Conservation (phyloP, 1,139 yeast genomes). For the Dujonia santamariae region DNA sequence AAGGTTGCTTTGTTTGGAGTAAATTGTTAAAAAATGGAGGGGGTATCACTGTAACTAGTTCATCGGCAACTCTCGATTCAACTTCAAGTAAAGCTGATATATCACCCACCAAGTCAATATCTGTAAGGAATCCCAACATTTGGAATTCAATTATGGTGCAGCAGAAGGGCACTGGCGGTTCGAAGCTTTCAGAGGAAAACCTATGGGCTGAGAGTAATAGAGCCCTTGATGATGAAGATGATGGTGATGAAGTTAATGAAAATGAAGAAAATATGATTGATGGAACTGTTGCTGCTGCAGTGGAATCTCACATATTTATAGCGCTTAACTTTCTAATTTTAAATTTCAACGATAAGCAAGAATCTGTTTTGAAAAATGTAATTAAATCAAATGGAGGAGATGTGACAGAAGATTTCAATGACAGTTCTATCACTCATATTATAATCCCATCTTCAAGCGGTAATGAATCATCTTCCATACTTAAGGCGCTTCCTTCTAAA, state of each 20-base stretch:
- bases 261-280: constrained; percentile 3
- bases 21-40: too few relatives aligned
- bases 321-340: constrained; percentile 34
- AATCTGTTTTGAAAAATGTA: constrained; percentile 29
- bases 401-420: constrained; percentile 18
- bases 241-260: constrained; percentile 1
- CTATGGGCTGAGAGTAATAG: constrained; percentile 29
- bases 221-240: constrained; percentile 8
- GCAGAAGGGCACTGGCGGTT: constrained; percentile 14
- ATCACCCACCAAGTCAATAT: neutral
- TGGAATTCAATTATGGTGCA: constrained; percentile 54
- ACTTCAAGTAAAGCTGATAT: neutral
- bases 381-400: constrained; percentile 45
- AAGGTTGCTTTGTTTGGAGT: constrained; percentile 54
- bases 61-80: too few relatives aligned
- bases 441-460: constrained; percentile 41
- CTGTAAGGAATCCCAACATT: constrained; percentile 20
- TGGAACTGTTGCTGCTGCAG: neutral
- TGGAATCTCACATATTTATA: constrained; percentile 23
- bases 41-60: too few relatives aligned
- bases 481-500: constrained; percentile 22
- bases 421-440: constrained; percentile 32
- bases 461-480: constrained; percentile 20
- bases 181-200: constrained; percentile 17
- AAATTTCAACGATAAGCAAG: constrained; percentile 37